Evolutionary conservation across 805 yeast genomes (phyloP), one percentile per base, ranked within the genome.

Genomic region (Wickerhamiella hasegawae): DNA sequence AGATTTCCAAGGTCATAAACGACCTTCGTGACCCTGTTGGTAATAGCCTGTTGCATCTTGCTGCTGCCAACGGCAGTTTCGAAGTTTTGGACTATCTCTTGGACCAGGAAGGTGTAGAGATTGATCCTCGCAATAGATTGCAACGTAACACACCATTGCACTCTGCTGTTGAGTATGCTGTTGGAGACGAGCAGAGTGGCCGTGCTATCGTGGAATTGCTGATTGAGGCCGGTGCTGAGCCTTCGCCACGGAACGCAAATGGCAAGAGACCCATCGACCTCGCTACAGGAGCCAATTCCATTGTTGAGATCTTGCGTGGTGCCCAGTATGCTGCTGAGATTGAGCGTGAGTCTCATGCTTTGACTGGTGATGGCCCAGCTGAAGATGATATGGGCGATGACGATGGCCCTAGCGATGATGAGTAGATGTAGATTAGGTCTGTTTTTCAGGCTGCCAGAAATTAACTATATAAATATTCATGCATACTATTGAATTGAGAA

Each of bases 71-170:
- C 45, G 98, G 97, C 3, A 72, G 81, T 36, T 81, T 53, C 68
- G 95, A 84, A 48, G 79, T 79, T 24, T 62, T 90, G 50, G 96
- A 87, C 52, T 58, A 67, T 34, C 60, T 87, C 15, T 63, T 87
- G 40, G 96, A 87, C 54, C 75, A 77, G 36, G 93, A 81, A 40
- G 94, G 90, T 2, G 84, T 85, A 15, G 94, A 85, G 45, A 74
- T 85, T 21, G 94, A 90, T 54, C 90, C 94, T 1, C 52, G 57
- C 28, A 79, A 79, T 54, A 65, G 73, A 25, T 39, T 68, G 20
- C 77, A 76, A 35, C 85, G 84, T 26, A 85, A 81, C 44, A 82
- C 96, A 1, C 96, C 98, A 11, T 66, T 90, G 43, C 97, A 87
- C 56, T 59, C 69, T 41, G 92, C 94, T 4, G 94, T 76, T 10